Base-by-base conservation (phyloP, 306 rosid genomes). In the Trifolium repens region DNA sequence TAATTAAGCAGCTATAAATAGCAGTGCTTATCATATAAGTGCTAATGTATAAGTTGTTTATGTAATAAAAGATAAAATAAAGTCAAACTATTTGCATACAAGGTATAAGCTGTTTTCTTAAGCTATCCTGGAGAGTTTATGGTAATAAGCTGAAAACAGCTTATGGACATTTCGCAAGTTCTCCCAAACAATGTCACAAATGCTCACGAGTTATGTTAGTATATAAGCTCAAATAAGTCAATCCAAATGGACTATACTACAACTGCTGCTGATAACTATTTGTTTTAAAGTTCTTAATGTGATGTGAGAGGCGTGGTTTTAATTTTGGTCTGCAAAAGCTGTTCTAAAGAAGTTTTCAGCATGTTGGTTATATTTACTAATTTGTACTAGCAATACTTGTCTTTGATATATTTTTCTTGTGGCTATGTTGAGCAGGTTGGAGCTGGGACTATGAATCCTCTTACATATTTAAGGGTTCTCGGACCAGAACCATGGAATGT, bases 401-500 rank as follows among this genome's bases (percentile, higher is more conserved):
- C 50, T 65, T 71, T 82, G 77, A 77, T 84, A 19, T 30, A 10
- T 47, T 32, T 37, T 71, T 46, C 32, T 24, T 70, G 69, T 52
- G 78, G 52, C 42, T 82, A 16, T 50, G 26, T 75, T 86, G 82
- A 80, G 72, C 86, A 94, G 98, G 98, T 94, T 83, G 98, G 98
- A 79, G 96, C 98, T 44, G 98, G 98, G 77, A 94, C 98, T 65
- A 94, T 94, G 98, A 94, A 94, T 89, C 98, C 98, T 74, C 89
- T 87, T 67, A 91, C 97, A 76, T 94, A 88, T 87, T 84, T 94
- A 80, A 88, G 98, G 85, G 98, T 94, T 80, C 94, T 94, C 47
- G 98, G 98, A 83, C 98, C 98, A 24, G 98, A 94, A 83, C 97
- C 98, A 4, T 91, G 98, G 98, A 90, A 90, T 90, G 98, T 94